Percentiles rank a stretch among this genome's conserved stretches.
Evolutionary conservation across 306 rosid species (phyloP).

Genomic region (Trichosanthes truncata): DNA sequence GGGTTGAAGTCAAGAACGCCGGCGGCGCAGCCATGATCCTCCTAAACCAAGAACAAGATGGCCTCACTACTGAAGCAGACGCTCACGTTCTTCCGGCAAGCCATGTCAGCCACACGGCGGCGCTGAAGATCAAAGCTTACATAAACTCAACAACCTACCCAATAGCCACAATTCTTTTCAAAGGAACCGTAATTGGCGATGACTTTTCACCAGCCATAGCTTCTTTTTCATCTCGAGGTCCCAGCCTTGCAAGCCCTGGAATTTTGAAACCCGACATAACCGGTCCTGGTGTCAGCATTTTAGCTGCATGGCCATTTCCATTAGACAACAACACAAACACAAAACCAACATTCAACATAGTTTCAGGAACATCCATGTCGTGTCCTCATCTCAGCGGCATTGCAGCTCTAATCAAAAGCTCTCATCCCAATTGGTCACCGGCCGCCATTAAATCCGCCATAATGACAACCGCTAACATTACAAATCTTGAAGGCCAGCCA

Average conservation of each 20-base stretch:
- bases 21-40: constrained; percentile 17
- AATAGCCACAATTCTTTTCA: not conserved
- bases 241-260: constrained; percentile 6
- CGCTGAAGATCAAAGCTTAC: constrained; percentile 2
- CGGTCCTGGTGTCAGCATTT: constrained; percentile 14
- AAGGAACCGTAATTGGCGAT: constrained; percentile 7
- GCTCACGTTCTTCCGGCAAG: constrained; percentile 15
- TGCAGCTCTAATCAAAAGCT: constrained; percentile 11
- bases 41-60: not conserved
- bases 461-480: constrained; percentile 5
- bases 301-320: constrained; percentile 18
- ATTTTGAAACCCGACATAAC: constrained; percentile 13
- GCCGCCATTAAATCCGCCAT: constrained; percentile 16
- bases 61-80: not conserved
- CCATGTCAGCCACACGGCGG: constrained; percentile 6
- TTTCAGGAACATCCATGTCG: constrained; percentile 16
- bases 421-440: constrained; percentile 15
- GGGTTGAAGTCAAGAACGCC: constrained; percentile 3
- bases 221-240: constrained; percentile 15
- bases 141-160: constrained; percentile 9
- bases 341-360: constrained; percentile 4
- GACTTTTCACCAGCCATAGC: constrained; percentile 4
- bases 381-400: constrained; percentile 17
- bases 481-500: not conserved
- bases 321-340: constrained; percentile 9